Conservation (phyloP, 371 early-diverging fungal genomes). For the Dipsacomyces acuminosporus region DNA sequence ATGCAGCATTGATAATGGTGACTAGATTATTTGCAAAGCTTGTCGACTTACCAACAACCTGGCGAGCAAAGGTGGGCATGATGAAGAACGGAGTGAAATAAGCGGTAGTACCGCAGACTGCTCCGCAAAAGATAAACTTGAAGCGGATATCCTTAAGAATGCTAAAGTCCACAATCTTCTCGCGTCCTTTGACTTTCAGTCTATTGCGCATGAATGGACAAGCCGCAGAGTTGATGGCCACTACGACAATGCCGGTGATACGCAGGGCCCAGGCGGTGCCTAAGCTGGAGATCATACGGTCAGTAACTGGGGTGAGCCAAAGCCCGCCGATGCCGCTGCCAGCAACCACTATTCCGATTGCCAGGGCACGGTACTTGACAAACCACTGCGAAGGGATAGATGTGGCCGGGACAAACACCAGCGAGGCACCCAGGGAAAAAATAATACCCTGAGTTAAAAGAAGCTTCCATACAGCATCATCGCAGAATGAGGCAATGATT, state of each 20-base stretch:
- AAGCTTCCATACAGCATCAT: constrained; percentile 55
- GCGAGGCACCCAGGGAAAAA: constrained; percentile 60
- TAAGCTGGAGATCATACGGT: constrained; percentile 48
- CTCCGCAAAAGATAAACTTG: constrained; percentile 48
- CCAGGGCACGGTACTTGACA: constrained; percentile 60
- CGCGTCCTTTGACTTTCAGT: constrained; percentile 15
- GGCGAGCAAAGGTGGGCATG: constrained; percentile 51
- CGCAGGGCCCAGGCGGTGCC: constrained; percentile 58
- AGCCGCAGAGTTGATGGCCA: constrained; percentile 45
- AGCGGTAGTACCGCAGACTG: constrained; percentile 50
- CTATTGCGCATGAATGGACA: constrained; percentile 47
- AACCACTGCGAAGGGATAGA: constrained; percentile 73
- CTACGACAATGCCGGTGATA: constrained; percentile 53
- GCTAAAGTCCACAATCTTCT: constrained; percentile 49
- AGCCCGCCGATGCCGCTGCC: constrained; percentile 76
- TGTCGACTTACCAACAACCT: constrained; percentile 42
- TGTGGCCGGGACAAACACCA: constrained; percentile 53
- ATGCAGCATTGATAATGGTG: constrained; percentile 54
- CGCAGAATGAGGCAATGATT: constrained; percentile 49
- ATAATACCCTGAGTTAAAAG: constrained; percentile 65
- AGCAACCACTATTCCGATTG: constrained; percentile 64
- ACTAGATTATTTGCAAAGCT: constrained; percentile 51
- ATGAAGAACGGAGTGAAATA: constrained; percentile 61
- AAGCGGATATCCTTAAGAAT: constrained; percentile 50
- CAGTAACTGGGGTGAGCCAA: constrained; percentile 56